A percentile compares a stretch with the other conserved stretches of the same genome.
phyloP scores from a whole-genome alignment of 2,329 filamentous ascomycete species.

The Didymellaceae sp. region DNA sequence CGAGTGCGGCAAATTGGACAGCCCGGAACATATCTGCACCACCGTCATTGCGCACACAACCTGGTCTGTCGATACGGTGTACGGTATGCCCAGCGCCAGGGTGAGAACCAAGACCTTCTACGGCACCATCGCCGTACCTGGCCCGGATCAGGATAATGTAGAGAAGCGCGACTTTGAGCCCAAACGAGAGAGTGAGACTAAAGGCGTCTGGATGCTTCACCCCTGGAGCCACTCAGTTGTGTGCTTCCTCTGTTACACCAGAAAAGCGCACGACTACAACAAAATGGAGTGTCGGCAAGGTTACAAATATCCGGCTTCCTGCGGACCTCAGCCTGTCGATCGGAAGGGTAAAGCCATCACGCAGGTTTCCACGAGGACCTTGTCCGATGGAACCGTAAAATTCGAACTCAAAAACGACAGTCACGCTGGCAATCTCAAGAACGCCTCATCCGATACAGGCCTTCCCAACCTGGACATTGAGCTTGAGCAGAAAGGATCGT shows the following conservation, averaged over 20 bases:
- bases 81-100: slow-evolving; percentile 2
- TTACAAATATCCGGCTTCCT: slow-evolving; percentile 9
- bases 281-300: slow-evolving; percentile 30
- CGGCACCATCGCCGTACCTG: not conserved
- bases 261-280: slow-evolving; percentile 9
- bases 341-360: slow-evolving; percentile 2
- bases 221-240: slow-evolving; percentile 28
- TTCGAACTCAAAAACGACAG: not conserved
- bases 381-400: no score
- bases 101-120: slow-evolving; percentile 1
- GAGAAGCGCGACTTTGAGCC: slow-evolving; percentile 1
- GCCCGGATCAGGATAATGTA: not conserved
- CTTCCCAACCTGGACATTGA: not conserved
- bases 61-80: slow-evolving; percentile 22
- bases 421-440: no score
- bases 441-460: not conserved
- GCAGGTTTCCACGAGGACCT: not conserved
- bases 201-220: slow-evolving; percentile 35
- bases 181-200: slow-evolving; percentile 8
- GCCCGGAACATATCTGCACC: slow-evolving; percentile 2
- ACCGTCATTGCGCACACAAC: slow-evolving; percentile 12
- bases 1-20: slow-evolving; percentile 10
- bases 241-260: slow-evolving; percentile 37
- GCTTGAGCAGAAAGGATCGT: slow-evolving; percentile 21
- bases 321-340: slow-evolving; percentile 4